Base-by-base conservation (phyloP, 805 yeast species). In the Wickerhamiella musiphila region DNA sequence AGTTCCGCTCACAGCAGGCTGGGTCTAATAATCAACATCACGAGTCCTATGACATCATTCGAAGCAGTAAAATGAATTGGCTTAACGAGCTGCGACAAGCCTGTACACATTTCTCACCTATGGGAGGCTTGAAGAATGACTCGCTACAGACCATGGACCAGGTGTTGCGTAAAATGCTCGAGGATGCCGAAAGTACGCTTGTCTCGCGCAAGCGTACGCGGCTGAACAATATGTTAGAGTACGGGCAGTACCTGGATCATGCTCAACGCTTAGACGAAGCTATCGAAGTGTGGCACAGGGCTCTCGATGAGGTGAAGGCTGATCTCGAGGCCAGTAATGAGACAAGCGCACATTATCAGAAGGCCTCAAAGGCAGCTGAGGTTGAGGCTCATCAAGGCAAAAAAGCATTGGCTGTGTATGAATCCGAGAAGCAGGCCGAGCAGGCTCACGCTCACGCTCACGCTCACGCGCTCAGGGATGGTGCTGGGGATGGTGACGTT, bases 171-270 rank as follows among this genome's bases (percentile, higher is more conserved):
- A 68, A 66, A 27, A 71, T 90, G 73, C 60, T 69, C 13, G 66
- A 61, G 1, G 65, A 64, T 10, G 73, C 79, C 0, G 54, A 52
- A 12, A 64, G 65, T 15, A 66, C 67, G 13, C 30, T 41, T 3
- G 39, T 32, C 30, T 13, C 29, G 4, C 31, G 29, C 6, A 12
- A 27, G 4, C 38, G 47, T 1, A 34, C 28, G 3, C 24, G 26
- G 15, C 15, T 41, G 15, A 57, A 58, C 13, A 43, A 62, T 4
- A 54, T 53, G 32, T 49, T 79, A 13, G 76, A 69, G 33, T 52
- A 66, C n/a, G 93, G 86, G 0, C 83, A 74, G 45, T 61, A 74
- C 5, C 52, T 56, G 34, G 96, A 86, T 46, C 63, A 63, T 38
- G 49, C 61, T 17, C 56, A 70, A 26, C 44, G 59, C 2, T 75